Percentiles rank a stretch among this genome's conserved stretches.
phyloP scores from a whole-genome alignment of 768 basidiomycete genomes.

The Dentipellis sp. region DNA sequence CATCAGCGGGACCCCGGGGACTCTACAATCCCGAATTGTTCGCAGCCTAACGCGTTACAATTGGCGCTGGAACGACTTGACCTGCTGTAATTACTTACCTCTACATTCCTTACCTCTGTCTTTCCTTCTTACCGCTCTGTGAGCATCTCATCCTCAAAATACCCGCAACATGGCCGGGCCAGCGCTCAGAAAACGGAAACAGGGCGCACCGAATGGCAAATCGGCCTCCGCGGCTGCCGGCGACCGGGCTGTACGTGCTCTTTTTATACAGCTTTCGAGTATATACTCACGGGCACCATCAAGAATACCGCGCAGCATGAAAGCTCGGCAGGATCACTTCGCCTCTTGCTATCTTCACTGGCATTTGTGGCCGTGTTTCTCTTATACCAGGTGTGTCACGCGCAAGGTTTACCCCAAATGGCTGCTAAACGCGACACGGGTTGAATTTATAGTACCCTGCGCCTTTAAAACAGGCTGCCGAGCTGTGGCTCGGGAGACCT shows the following conservation, averaged over 20 bases:
- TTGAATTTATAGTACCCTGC: constrained; percentile 3
- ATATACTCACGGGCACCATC: not conserved
- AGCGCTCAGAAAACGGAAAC: not conserved
- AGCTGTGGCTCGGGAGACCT: constrained; percentile 5
- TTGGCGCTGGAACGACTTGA: too few species aligned
- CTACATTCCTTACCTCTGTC: too few species aligned
- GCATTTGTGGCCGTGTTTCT: not conserved
- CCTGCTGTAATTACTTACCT: too few species aligned
- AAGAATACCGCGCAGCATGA: not conserved
- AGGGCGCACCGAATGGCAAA: not conserved
- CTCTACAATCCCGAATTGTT: too few species aligned
- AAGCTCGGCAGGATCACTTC: not conserved
- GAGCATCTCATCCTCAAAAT: constrained; percentile 36
- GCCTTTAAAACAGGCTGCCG: not conserved
- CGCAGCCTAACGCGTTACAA: too few species aligned
- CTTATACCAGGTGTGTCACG: constrained; percentile 6
- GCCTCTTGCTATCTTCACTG: not conserved
- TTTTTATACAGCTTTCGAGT: not conserved
- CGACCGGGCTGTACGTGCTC: not conserved
- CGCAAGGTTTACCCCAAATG: not conserved
- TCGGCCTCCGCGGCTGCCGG: not conserved
- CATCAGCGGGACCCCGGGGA: too few species aligned
- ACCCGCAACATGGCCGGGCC: constrained; percentile 5
- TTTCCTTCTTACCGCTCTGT: constrained; percentile 47
- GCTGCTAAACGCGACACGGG: not conserved